Conservation (phyloP, 2,329 filamentous ascomycete species). For the Fusarium oxysporum region DNA sequence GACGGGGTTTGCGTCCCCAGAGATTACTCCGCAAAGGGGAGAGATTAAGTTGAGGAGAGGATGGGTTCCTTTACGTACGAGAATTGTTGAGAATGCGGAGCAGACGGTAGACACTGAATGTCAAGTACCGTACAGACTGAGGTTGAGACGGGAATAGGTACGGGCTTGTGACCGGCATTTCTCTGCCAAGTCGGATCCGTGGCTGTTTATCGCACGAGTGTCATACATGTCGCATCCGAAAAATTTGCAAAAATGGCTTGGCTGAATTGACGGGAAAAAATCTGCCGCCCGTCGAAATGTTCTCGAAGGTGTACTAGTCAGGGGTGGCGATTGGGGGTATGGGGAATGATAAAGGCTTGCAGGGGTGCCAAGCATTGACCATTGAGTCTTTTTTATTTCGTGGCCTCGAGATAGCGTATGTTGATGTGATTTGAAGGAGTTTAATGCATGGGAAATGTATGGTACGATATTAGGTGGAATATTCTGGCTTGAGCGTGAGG, state of each 20-base stretch:
- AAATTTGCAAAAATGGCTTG: constrained; percentile 17
- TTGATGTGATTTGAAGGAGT: constrained; percentile 1
- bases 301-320: constrained; percentile 34
- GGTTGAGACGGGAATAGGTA: background rate
- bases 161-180: background rate
- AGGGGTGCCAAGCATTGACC: constrained; percentile 20
- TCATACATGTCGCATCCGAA: constrained; percentile 11
- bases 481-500: background rate
- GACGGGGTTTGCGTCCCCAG: constrained; percentile 5
- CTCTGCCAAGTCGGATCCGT: constrained; percentile 24
- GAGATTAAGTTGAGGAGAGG: constrained; percentile 39
- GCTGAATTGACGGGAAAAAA: background rate
- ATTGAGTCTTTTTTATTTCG: constrained; percentile 15
- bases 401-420: constrained; percentile 2
- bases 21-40: constrained; percentile 38
- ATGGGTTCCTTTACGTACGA: constrained; percentile 29
- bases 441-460: background rate
- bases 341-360: constrained; percentile 22
- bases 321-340: constrained; percentile 11
- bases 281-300: constrained; percentile 22
- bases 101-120: background rate
- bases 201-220: constrained; percentile 21
- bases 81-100: constrained; percentile 32
- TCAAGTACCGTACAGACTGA: background rate
- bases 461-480: constrained; percentile 12